Conservation (phyloP, 768 basidiomycete species). For the Nevesoporus exiguus region DNA sequence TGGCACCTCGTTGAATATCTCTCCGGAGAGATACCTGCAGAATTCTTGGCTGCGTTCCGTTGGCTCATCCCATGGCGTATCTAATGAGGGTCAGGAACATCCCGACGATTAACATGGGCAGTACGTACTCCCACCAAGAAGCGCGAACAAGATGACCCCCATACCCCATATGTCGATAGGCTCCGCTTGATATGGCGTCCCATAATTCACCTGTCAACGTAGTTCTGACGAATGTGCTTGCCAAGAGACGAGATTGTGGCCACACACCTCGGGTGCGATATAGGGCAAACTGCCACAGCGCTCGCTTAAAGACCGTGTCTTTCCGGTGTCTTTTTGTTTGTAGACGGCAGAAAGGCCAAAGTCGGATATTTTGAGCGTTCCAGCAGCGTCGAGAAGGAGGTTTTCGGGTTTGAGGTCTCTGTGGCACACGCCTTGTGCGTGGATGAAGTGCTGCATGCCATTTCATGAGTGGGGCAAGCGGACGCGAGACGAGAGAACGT, state of each 20-base stretch:
- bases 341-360: constrained; percentile 93
- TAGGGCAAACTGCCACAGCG: constrained; percentile 92
- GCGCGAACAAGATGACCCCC: constrained; percentile 90
- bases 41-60: constrained; percentile 78
- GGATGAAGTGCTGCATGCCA: constrained; percentile 67
- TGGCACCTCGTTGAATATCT: constrained; percentile 70
- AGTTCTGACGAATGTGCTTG: neutral
- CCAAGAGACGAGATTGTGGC: neutral
- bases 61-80: constrained; percentile 98
- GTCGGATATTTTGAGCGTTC: constrained; percentile 89
- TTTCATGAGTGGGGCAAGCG: neutral
- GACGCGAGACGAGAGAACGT: constrained; percentile 21
- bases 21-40: constrained; percentile 65
- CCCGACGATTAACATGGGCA: neutral
- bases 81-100: constrained; percentile 37
- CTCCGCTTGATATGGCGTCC: constrained; percentile 77
- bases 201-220: constrained; percentile 53
- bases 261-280: constrained; percentile 84
- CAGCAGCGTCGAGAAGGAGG: constrained; percentile 77
- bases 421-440: constrained; percentile 88
- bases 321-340: constrained; percentile 76
- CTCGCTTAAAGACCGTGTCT: constrained; percentile 72
- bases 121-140: constrained; percentile 83
- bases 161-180: constrained; percentile 96
- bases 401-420: constrained; percentile 98